Evolutionary conservation across 805 yeast species (phyloP).

Genomic region (Candida insectalens): DNA sequence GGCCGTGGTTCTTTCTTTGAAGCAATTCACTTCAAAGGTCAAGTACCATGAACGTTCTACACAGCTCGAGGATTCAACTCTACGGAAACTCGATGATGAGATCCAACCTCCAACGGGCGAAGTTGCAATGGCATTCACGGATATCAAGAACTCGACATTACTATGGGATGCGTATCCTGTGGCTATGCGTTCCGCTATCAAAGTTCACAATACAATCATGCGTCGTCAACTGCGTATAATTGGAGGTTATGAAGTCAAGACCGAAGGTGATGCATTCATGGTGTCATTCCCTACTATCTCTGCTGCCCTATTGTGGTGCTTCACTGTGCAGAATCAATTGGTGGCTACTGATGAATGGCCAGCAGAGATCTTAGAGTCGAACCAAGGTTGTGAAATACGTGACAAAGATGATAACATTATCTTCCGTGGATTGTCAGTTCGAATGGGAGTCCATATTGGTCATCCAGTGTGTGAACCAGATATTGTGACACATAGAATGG

Average conservation of each 20-base stretch:
- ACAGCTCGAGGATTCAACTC: conserved; percentile 60
- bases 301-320: conserved; percentile 88
- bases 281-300: conserved; percentile 92
- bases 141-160: conserved; percentile 87
- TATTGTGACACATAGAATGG: conserved; percentile 94
- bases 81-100: conserved; percentile 80
- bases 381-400: conserved; percentile 72
- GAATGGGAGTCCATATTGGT: conserved; percentile 99
- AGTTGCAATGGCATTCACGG: conserved; percentile 93
- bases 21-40: conserved; percentile 34
- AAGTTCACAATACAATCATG: conserved; percentile 90
- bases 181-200: conserved; percentile 95
- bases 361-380: conserved; percentile 72
- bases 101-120: conserved; percentile 93
- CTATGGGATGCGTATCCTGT: conserved; percentile 90
- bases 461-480: conserved; percentile 93
- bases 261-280: conserved; percentile 99
- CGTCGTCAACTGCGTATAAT: conserved; percentile 83
- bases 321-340: conserved; percentile 79
- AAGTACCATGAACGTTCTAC: conserved; percentile 32
- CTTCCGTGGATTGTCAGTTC: conserved; percentile 83
- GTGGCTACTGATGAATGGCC: conserved; percentile 89
- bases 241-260: conserved; percentile 97
- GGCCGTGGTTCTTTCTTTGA: conserved; percentile 69
- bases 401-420: conserved; percentile 51